Percentiles rank a stretch among this genome's conserved stretches.
phyloP scores from a whole-genome alignment of 2,329 filamentous ascomycete species.

The Colletotrichum orchidophilum region DNA sequence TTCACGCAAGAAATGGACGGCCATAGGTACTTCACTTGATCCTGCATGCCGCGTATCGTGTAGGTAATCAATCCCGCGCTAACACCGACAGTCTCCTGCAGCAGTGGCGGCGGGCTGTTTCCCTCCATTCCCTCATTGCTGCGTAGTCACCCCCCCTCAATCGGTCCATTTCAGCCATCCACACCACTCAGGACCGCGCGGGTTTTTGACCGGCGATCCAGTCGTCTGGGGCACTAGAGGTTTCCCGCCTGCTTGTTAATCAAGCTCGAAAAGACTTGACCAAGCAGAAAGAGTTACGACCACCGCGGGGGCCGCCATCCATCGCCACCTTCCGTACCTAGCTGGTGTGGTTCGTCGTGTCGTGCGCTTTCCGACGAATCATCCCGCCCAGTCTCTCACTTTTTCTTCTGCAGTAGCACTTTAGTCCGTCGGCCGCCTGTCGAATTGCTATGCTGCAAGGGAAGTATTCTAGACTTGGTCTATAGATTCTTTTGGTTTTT shows the following conservation, averaged over 20 bases:
- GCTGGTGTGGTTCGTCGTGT: neutral
- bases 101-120: conserved; percentile 4
- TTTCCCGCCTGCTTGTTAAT: neutral
- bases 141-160: neutral
- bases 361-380: conserved; percentile 17
- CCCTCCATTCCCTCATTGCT: neutral
- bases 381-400: conserved; percentile 5
- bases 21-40: neutral
- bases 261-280: neutral
- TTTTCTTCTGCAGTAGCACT: neutral
- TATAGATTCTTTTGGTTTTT: neutral
- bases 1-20: neutral
- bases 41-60: too few relatives aligned
- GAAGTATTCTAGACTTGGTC: conserved; percentile 28
- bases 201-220: conserved; percentile 1
- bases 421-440: conserved; percentile 5
- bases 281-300: neutral
- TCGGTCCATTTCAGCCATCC: conserved; percentile 18
- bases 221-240: neutral
- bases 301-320: neutral
- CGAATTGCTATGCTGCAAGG: conserved; percentile 4
- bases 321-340: conserved; percentile 18
- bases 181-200: neutral
- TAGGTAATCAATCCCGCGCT: conserved; percentile 13
- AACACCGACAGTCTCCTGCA: neutral